phyloP scores from a whole-genome alignment of 768 basidiomycete genomes.

The Coprinopsis strossmayeri region DNA sequence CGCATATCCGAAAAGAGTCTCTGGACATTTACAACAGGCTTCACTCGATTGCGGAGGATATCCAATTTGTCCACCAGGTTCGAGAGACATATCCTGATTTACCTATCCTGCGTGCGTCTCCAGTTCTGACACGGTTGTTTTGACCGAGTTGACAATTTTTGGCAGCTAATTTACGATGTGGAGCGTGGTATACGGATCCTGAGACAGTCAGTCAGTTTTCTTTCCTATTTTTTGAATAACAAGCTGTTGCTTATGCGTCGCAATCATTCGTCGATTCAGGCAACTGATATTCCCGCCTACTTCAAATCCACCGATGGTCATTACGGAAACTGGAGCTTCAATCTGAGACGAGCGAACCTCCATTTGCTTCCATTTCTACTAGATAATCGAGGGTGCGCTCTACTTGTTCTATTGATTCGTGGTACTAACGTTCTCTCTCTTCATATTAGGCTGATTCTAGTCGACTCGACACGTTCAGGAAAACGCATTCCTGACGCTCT shows the following conservation, averaged over 20 bases:
- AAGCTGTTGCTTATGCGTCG: not conserved
- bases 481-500: conserved; percentile 94
- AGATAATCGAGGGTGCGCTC: conserved; percentile 51
- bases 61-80: conserved; percentile 58
- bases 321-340: conserved; percentile 79
- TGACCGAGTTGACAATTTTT: not conserved
- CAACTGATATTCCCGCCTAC: conserved; percentile 50
- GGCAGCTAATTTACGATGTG: conserved; percentile 87
- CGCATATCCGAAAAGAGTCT: conserved; percentile 58
- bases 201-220: conserved; percentile 34
- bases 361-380: conserved; percentile 59
- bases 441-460: conserved; percentile 70
- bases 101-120: conserved; percentile 46
- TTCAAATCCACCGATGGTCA: conserved; percentile 95
- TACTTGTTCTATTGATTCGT: not conserved
- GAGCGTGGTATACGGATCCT: conserved; percentile 89
- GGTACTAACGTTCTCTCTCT: not conserved
- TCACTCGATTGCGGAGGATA: conserved; percentile 79
- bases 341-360: conserved; percentile 76
- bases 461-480: conserved; percentile 90
- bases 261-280: conserved; percentile 14
- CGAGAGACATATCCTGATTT: conserved; percentile 32
- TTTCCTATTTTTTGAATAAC: not conserved
- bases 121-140: not conserved
- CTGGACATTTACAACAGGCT: conserved; percentile 81